Evolutionary conservation across 768 basidiomycete genomes (phyloP), one percentile per base, ranked within the genome.

Genomic region (Mycena epipterygia): DNA sequence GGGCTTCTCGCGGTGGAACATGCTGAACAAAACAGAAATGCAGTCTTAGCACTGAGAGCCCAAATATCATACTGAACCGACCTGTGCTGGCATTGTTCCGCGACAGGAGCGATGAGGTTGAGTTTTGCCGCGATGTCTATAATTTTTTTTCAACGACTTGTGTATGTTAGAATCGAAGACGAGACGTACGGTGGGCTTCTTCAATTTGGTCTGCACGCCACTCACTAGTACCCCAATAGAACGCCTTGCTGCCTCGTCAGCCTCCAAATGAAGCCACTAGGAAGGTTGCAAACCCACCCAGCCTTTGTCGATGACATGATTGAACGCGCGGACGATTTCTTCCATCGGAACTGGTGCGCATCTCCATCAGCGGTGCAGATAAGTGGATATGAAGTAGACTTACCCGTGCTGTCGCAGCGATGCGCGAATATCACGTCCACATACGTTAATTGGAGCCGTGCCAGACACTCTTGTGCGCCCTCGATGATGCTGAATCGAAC

Each of bases 291-390:
- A 37, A 58, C 61, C 7, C 49, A 52, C 70, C 90, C 91, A 91
- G 77, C 92, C 92, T 74, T 89, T 81, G 61, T 92, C 88, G 72
- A 95, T 93, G 27, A 94, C 85, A 75, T 84, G 90, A 82, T 93
- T 94, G 85, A 95, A 95, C 0, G 92, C 92, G 48, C 94, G 88
- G 55, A 95, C 93, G 63, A 90, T 83, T 78, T 95, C 94, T 78
- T 94, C 93, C 88, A 90, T 90, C 0, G 89, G 88, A 11, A 89
- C 89, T 85, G 57, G 13, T 12, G 23, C 17, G 13, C 13, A 4
- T 17, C 25, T 41, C 13, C 14, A 6, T 51, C 4, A 52, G 25
- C 13, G 8, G 17, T n/a, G n/a, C 5, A 27, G 33, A 27, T 62
- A 62, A 21, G 32, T 42, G n/a, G 29, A 25, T 17, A 30, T 41